These are phyloP conservation scores for Pedinophyceae sp. DNA, from an alignment of 139 green algal genomes.

Conservation along the genomic window DNA sequence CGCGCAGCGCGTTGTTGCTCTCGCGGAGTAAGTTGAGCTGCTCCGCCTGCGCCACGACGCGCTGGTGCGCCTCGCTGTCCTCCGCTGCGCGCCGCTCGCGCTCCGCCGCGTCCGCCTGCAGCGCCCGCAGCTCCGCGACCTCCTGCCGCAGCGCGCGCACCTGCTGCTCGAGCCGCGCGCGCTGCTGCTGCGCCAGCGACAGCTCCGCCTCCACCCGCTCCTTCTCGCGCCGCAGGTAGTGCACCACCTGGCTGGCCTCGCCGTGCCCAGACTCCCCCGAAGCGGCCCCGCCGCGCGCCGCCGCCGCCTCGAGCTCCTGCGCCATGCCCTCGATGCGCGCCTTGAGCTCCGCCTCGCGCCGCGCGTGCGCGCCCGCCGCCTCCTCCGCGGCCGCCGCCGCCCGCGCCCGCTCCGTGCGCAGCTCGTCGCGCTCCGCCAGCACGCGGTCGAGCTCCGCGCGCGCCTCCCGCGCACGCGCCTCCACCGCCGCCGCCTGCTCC, in stretches of 20 bases:
- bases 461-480: neutral
- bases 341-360: neutral
- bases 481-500: neutral
- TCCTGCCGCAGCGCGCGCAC: neutral
- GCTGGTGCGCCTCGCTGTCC: neutral
- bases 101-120: neutral
- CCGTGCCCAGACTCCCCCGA: neutral
- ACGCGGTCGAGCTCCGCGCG: conserved; percentile 5
- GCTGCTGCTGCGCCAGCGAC: neutral
- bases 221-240: conserved; percentile 9
- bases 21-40: conserved; percentile 27
- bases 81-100: neutral
- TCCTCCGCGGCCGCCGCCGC: neutral
- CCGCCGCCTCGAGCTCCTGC: neutral
- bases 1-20: conserved; percentile 19
- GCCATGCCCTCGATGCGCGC: neutral
- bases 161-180: neutral
- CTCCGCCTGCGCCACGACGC: conserved; percentile 10
- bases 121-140: neutral
- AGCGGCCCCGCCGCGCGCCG: too few relatives aligned
- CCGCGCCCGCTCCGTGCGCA: neutral
- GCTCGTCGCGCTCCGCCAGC: neutral
- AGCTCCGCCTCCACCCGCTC: conserved; percentile 6
- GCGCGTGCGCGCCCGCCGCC: neutral
- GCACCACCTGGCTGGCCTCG: conserved; percentile 5